A percentile compares a stretch with the other conserved stretches of the same genome.
phyloP scores from a whole-genome alignment of 2,329 filamentous ascomycete species.

The Penicillium thymicola region DNA sequence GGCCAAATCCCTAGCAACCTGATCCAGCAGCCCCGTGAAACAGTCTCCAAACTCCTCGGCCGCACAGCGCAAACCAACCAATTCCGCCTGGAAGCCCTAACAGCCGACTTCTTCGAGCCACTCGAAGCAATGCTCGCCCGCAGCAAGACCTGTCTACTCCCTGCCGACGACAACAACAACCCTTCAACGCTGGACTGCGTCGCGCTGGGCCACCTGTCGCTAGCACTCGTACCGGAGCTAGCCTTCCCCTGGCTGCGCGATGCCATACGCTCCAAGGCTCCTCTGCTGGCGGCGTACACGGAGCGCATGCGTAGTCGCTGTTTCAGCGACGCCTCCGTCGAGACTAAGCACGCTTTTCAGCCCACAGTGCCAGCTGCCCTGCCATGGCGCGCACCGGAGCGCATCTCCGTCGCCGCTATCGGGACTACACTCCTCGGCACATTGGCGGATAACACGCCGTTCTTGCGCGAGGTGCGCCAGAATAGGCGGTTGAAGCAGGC shows the following conservation, averaged over 20 bases:
- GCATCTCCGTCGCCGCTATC: constrained; percentile 31
- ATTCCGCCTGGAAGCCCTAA: constrained; percentile 73
- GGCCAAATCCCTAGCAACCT: constrained; percentile 49
- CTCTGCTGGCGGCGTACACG: constrained; percentile 45
- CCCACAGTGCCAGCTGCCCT: constrained; percentile 16
- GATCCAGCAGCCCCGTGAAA: constrained; percentile 54
- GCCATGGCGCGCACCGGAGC: constrained; percentile 37
- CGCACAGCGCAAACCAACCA: constrained; percentile 66
- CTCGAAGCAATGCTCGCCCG: constrained; percentile 60
- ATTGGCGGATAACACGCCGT: constrained; percentile 37
- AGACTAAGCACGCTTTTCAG: constrained; percentile 24
- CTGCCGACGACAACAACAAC: constrained; percentile 34
- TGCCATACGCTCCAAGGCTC: constrained; percentile 52
- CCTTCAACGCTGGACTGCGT: constrained; percentile 73
- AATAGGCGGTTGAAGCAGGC: constrained; percentile 38
- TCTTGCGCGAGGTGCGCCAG: constrained; percentile 36
- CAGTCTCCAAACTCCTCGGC: constrained; percentile 60
- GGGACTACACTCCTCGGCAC: constrained; percentile 36
- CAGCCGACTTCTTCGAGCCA: constrained; percentile 67
- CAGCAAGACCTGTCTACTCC: constrained; percentile 55
- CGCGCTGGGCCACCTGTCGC: constrained; percentile 71
- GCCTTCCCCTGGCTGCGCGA: constrained; percentile 62
- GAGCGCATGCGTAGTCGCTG: constrained; percentile 38
- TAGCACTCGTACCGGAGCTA: constrained; percentile 64
- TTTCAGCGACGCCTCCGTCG: constrained; percentile 31